Conservation (phyloP, 768 basidiomycete species). For the Gloeopeniophorella convolvens region DNA sequence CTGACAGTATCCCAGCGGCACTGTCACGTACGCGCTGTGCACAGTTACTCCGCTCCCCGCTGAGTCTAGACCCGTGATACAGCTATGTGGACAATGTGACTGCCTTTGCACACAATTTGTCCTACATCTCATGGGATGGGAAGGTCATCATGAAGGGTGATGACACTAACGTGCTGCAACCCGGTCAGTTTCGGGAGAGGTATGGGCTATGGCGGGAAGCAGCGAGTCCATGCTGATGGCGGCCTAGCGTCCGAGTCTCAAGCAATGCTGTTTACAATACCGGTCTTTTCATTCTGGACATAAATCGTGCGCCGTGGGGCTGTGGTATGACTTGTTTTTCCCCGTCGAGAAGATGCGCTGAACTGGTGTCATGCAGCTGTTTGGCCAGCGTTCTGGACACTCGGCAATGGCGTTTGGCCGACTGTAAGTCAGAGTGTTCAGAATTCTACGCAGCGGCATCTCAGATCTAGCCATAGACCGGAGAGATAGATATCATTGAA, state of each 20-base stretch:
- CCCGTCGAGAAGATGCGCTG: not conserved
- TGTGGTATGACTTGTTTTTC: slow-evolving; percentile 52
- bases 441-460: slow-evolving; percentile 3
- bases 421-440: slow-evolving; percentile 34
- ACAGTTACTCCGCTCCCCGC: not conserved
- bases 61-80: slow-evolving; percentile 7
- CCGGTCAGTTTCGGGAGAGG: slow-evolving; percentile 59
- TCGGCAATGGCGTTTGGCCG: slow-evolving; percentile 59
- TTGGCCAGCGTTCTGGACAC: slow-evolving; percentile 82
- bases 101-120: slow-evolving; percentile 49
- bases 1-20: slow-evolving; percentile 42
- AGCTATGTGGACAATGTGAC: slow-evolving; percentile 56
- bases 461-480: slow-evolving; percentile 40
- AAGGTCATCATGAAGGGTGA: slow-evolving; percentile 75
- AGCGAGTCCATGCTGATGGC: not conserved
- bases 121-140: slow-evolving; percentile 49
- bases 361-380: slow-evolving; percentile 40
- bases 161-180: slow-evolving; percentile 47
- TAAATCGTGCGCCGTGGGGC: slow-evolving; percentile 81
- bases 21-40: slow-evolving; percentile 51
- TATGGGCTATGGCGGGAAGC: slow-evolving; percentile 22
- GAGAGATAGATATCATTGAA: slow-evolving; percentile 81
- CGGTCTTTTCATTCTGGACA: slow-evolving; percentile 80
- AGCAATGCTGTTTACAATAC: slow-evolving; percentile 58
- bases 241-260: slow-evolving; percentile 68